A percentile compares a stretch with the other conserved stretches of the same genome.
Evolutionary conservation across 1,139 yeast genomes (phyloP).

Genomic region (Arxiozyma heterogenica): DNA sequence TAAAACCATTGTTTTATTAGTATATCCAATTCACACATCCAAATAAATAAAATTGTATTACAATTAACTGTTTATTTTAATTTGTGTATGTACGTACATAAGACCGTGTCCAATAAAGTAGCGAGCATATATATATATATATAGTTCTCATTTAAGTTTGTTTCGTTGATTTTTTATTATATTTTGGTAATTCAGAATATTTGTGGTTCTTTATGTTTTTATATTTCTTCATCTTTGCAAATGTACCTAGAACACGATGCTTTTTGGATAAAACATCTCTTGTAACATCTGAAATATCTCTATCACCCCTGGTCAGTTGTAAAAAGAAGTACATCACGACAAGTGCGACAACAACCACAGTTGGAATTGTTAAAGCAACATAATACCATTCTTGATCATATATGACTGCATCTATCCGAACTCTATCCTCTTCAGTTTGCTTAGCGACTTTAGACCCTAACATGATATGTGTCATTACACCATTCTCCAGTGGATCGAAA

Average conservation of each 20-base stretch:
- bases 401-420: slow-evolving; percentile 48
- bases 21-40: neutral
- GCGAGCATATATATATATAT: too few relatives aligned
- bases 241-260: slow-evolving; percentile 37
- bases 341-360: slow-evolving; percentile 52
- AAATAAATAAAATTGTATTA: neutral
- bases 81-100: neutral
- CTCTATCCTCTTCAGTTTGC: slow-evolving; percentile 46
- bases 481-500: slow-evolving; percentile 44
- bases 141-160: slow-evolving; percentile 13
- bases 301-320: slow-evolving; percentile 40
- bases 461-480: slow-evolving; percentile 48
- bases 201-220: slow-evolving; percentile 31
- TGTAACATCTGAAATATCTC: slow-evolving; percentile 39
- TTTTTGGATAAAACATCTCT: slow-evolving; percentile 43
- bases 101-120: neutral
- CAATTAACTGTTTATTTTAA: neutral
- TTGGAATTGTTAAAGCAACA: slow-evolving; percentile 62
- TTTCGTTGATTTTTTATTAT: slow-evolving; percentile 25
- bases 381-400: slow-evolving; percentile 58
- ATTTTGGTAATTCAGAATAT: slow-evolving; percentile 35
- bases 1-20: neutral
- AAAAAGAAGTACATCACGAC: slow-evolving; percentile 58
- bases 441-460: slow-evolving; percentile 53
- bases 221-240: slow-evolving; percentile 30